These are phyloP conservation scores for Scheffersomyces lignicola DNA, from an alignment of 1,139 yeast species.

Conservation along the genomic window DNA sequence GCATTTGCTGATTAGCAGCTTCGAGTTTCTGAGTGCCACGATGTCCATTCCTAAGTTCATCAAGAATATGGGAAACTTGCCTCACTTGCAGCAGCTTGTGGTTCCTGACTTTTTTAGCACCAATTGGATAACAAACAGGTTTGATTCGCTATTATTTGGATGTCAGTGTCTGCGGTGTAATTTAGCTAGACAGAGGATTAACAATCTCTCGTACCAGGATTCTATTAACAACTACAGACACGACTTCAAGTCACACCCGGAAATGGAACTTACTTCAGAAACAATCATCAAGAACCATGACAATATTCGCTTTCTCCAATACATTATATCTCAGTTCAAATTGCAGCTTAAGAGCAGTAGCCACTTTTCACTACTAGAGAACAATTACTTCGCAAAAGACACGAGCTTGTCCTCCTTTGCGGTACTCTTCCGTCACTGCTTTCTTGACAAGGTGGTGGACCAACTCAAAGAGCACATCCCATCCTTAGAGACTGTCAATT, in stretches of 20 bases:
- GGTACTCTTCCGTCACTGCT: background rate
- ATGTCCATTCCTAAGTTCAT: background rate
- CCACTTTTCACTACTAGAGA: background rate
- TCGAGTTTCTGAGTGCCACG: background rate
- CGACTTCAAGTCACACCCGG: slow-evolving; percentile 7
- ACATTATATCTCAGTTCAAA: background rate
- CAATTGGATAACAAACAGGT: background rate
- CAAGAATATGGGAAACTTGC: background rate
- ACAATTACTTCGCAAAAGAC: background rate
- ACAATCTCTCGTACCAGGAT: slow-evolving; percentile 12
- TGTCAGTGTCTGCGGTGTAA: slow-evolving; percentile 12
- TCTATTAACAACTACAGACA: slow-evolving; percentile 13
- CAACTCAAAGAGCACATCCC: background rate
- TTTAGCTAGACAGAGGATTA: slow-evolving; percentile 7
- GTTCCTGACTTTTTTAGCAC: background rate
- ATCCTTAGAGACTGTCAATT: background rate
- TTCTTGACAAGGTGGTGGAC: background rate
- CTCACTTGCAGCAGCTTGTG: background rate
- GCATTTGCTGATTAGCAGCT: background rate
- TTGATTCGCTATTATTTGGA: slow-evolving; percentile 8
- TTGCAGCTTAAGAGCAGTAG: background rate
- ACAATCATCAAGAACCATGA: slow-evolving; percentile 2
- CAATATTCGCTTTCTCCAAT: slow-evolving; percentile 3
- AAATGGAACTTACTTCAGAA: background rate
- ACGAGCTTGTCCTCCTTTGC: background rate